A percentile compares a stretch with the other conserved stretches of the same genome.
phyloP scores from a whole-genome alignment of 768 basidiomycete species.

The Gyrodon lividus region DNA sequence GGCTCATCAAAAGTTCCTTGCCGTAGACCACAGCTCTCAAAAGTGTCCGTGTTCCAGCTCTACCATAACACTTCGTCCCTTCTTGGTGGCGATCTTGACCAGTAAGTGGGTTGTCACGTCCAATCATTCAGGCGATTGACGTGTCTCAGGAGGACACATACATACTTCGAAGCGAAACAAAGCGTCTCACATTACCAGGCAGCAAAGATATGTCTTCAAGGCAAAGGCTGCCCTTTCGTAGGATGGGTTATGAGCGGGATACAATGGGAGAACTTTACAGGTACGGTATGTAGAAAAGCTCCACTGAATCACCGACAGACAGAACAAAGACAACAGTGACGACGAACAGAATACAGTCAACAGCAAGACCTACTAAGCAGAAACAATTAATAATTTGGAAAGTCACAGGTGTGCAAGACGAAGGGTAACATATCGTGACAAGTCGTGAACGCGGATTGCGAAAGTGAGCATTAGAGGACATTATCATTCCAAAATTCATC shows the following conservation, averaged over 20 bases:
- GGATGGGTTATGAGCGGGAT: slow-evolving; percentile 63
- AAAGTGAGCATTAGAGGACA: slow-evolving; percentile 17
- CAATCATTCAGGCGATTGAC: background rate
- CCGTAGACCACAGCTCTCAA: slow-evolving; percentile 51
- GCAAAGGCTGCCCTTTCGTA: slow-evolving; percentile 46
- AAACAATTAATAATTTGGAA: background rate
- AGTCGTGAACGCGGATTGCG: slow-evolving; percentile 11
- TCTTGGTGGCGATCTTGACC: slow-evolving; percentile 9
- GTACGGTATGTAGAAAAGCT: slow-evolving; percentile 1
- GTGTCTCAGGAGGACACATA: slow-evolving; percentile 24
- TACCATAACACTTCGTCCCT: slow-evolving; percentile 31
- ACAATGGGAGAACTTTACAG: slow-evolving; percentile 52
- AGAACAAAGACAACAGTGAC: slow-evolving; percentile 1
- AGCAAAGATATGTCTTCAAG: slow-evolving; percentile 50
- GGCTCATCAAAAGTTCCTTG: background rate
- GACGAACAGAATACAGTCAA: background rate
- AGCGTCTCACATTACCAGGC: slow-evolving; percentile 44
- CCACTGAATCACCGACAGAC: background rate
- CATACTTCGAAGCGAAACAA: slow-evolving; percentile 49
- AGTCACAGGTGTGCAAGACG: background rate
- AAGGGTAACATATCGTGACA: slow-evolving; percentile 10
- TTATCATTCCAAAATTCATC: slow-evolving; percentile 8
- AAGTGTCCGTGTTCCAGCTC: slow-evolving; percentile 52
- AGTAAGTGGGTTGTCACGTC: slow-evolving; percentile 11
- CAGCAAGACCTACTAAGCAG: background rate